Conservation (phyloP, 2,329 filamentous ascomycete species). For the Fusarium multiceps region DNA sequence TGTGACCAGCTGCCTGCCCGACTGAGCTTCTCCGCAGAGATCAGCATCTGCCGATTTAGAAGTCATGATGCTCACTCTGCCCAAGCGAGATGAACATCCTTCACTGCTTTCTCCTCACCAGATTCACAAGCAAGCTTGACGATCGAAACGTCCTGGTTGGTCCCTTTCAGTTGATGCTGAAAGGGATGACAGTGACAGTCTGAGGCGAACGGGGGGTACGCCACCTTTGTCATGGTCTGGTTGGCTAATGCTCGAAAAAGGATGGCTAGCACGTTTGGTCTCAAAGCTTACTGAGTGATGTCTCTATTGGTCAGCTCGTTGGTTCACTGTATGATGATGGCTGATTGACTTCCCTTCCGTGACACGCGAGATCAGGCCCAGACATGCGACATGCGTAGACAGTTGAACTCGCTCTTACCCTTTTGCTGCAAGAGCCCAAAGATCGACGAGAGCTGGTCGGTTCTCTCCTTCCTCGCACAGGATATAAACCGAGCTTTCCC, state of each 20-base stretch:
- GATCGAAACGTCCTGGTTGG: conserved; percentile 37
- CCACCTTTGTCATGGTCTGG: conserved; percentile 38
- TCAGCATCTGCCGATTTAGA: conserved; percentile 20
- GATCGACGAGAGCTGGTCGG: conserved; percentile 31
- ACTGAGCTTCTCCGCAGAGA: conserved; percentile 26
- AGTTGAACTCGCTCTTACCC: conserved; percentile 15
- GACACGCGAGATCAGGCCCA: conserved; percentile 31
- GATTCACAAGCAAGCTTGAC: conserved; percentile 8
- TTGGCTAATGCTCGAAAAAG: conserved; percentile 29
- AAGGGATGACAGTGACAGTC: conserved; percentile 8
- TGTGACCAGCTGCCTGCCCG: conserved; percentile 27
- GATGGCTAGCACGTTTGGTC: conserved; percentile 32
- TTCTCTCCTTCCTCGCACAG: conserved; percentile 14
- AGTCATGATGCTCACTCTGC: conserved; percentile 36
- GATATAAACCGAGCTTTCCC: conserved; percentile 26
- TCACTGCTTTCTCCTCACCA: not conserved
- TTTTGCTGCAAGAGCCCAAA: conserved; percentile 9
- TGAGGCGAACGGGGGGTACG: conserved; percentile 18
- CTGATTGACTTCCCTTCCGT: conserved; percentile 28
- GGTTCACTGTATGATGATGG: conserved; percentile 30
- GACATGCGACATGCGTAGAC: conserved; percentile 21
- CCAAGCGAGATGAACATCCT: conserved; percentile 10
- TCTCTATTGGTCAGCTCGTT: conserved; percentile 20
- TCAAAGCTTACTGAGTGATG: conserved; percentile 29
- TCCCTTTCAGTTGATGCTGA: not conserved